These are phyloP conservation scores for Botrytis pseudocinerea DNA, from an alignment of 2,329 filamentous ascomycete species.

Conservation along the genomic window DNA sequence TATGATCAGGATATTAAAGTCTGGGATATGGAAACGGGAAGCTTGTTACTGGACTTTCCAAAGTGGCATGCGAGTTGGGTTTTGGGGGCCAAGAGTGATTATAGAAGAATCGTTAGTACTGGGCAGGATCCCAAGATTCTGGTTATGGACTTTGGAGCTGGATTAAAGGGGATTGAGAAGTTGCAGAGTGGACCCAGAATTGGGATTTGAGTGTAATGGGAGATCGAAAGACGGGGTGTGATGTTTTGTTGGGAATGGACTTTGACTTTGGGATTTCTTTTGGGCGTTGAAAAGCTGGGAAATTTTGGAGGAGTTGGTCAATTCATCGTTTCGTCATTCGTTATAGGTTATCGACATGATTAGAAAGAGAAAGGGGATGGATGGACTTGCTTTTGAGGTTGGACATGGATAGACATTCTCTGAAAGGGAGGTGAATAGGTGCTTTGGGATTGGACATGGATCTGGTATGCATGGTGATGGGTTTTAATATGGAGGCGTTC, in stretches of 20 bases:
- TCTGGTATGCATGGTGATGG: background rate
- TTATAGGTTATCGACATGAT: background rate
- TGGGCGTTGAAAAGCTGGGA: background rate
- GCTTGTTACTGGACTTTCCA: conserved; percentile 80
- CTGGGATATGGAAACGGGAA: conserved; percentile 80
- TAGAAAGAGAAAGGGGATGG: background rate
- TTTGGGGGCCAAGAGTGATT: conserved; percentile 91
- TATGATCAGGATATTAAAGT: conserved; percentile 97
- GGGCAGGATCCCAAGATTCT: conserved; percentile 91
- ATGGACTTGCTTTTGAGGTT: background rate
- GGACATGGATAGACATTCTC: conserved; percentile 10
- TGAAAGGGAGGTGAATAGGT: background rate
- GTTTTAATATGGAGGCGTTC: background rate
- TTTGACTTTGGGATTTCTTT: background rate
- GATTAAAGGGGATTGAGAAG: conserved; percentile 55
- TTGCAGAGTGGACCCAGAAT: conserved; percentile 10
- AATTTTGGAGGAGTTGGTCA: background rate
- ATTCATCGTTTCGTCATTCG: background rate
- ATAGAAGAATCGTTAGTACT: conserved; percentile 89
- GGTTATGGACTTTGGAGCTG: conserved; percentile 85
- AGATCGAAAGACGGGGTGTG: too few species aligned
- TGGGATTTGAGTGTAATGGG: background rate
- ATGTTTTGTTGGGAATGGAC: background rate
- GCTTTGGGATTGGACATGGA: background rate
- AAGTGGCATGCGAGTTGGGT: conserved; percentile 98